A percentile compares a stretch with the other conserved stretches of the same genome.
phyloP scores from a whole-genome alignment of 2,329 filamentous ascomycete genomes.

The Myotisia sp. region DNA sequence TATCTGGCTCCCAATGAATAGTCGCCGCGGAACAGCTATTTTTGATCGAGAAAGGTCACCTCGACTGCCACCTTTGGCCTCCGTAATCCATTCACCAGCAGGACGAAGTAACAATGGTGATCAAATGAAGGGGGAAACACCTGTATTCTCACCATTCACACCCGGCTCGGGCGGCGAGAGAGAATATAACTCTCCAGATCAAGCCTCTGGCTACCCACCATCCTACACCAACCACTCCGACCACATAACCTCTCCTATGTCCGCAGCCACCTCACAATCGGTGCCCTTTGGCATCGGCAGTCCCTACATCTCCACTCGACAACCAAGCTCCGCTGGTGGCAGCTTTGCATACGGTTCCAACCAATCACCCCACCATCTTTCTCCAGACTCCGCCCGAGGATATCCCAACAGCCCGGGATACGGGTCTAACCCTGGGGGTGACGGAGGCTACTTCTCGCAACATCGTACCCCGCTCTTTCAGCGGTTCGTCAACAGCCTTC shows the following conservation, averaged over 20 bases:
- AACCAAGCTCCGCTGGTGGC: too few species aligned
- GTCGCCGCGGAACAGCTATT: constrained; percentile 21
- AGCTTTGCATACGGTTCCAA: constrained; percentile 10
- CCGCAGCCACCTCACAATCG: constrained; percentile 11
- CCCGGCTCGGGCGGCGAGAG: too few species aligned
- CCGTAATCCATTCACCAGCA: constrained; percentile 15
- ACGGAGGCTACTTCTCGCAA: background rate
- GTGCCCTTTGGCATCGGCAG: constrained; percentile 13
- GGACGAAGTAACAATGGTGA: constrained; percentile 6
- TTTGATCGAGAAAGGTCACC: constrained; percentile 13
- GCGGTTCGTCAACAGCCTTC: constrained; percentile 30
- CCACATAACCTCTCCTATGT: constrained; percentile 9
- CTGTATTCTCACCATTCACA: constrained; percentile 22
- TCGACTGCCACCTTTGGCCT: constrained; percentile 5
- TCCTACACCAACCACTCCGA: background rate
- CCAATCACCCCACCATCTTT: background rate
- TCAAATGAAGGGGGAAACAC: constrained; percentile 12
- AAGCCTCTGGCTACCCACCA: too few species aligned
- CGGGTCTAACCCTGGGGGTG: background rate
- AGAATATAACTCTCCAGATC: constrained; percentile 1
- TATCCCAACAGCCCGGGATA: background rate
- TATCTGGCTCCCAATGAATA: constrained; percentile 32
- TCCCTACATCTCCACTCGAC: too few species aligned
- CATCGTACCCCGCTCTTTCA: constrained; percentile 15
- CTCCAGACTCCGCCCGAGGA: background rate